Evolutionary conservation across 2,329 filamentous ascomycete species (phyloP).

Genomic region (Cladosporium sphaerospermum): DNA sequence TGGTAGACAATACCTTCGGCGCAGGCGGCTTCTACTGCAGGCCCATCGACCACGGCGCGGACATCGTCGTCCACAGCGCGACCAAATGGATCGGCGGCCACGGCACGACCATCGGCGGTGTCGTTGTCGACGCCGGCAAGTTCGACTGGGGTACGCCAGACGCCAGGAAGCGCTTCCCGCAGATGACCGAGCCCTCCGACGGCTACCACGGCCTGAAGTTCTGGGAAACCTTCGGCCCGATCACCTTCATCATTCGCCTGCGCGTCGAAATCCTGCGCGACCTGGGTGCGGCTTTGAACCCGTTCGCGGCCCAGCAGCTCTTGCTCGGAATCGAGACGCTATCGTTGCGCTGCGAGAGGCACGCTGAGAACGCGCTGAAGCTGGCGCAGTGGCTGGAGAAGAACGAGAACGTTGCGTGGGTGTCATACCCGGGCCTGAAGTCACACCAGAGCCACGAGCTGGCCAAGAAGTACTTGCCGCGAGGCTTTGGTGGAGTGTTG

Average conservation of each 20-base stretch:
- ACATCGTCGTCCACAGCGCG: constrained; percentile 89
- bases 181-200: constrained; percentile 81
- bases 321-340: constrained; percentile 86
- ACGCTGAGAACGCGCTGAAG: constrained; percentile 74
- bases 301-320: constrained; percentile 88
- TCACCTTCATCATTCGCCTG: constrained; percentile 76
- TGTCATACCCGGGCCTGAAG: constrained; percentile 83
- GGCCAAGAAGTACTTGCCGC: constrained; percentile 80
- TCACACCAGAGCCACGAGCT: constrained; percentile 72
- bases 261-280: constrained; percentile 89
- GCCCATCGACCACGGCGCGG: constrained; percentile 83
- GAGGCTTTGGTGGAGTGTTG: constrained; percentile 83
- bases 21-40: constrained; percentile 83
- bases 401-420: constrained; percentile 82
- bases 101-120: constrained; percentile 77
- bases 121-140: constrained; percentile 81
- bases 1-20: constrained; percentile 92
- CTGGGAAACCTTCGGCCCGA: constrained; percentile 81
- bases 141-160: constrained; percentile 87
- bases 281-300: constrained; percentile 73
- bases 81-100: constrained; percentile 98
- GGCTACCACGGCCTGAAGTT: constrained; percentile 93
- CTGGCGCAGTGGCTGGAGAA: constrained; percentile 78
- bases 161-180: constrained; percentile 64
- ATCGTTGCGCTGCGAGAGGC: constrained; percentile 76